phyloP scores from a whole-genome alignment of 441 rosid genomes.

The Jatropha multifida region DNA sequence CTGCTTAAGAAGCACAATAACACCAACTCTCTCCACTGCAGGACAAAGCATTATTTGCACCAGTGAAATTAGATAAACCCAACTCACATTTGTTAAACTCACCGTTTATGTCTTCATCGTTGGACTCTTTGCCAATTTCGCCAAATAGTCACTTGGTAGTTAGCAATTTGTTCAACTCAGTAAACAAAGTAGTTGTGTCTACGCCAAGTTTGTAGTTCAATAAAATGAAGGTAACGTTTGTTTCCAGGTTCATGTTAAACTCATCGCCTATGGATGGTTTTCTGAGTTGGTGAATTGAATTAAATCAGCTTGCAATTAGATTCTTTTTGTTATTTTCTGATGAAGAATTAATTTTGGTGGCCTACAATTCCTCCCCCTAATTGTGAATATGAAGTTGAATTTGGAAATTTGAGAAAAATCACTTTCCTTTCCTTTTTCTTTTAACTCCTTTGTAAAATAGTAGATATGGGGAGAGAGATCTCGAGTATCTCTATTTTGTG shows the following conservation, averaged over 20 bases:
- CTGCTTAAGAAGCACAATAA: too few relatives aligned
- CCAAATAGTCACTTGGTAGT: conserved; percentile 49
- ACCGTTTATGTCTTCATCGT: conserved; percentile 43
- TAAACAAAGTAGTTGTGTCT: conserved; percentile 47
- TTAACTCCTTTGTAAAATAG: conserved; percentile 28
- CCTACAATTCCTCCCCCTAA: conserved; percentile 22
- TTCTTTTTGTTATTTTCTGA: conserved; percentile 6
- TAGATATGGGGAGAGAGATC: conserved; percentile 20
- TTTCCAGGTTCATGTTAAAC: too few relatives aligned
- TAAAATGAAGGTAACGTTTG: conserved; percentile 59
- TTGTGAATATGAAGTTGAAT: conserved; percentile 34
- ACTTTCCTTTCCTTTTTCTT: too few relatives aligned
- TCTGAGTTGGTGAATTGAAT: conserved; percentile 57
- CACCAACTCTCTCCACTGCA: too few relatives aligned
- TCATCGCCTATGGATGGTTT: conserved; percentile 48
- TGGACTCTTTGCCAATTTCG: conserved; percentile 53
- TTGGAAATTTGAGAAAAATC: conserved; percentile 5
- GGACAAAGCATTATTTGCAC: too few relatives aligned
- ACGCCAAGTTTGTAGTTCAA: conserved; percentile 59
- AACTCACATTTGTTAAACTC: too few relatives aligned
- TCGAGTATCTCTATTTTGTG: conserved; percentile 18
- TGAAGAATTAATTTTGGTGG: conserved; percentile 18
- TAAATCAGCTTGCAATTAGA: neutral
- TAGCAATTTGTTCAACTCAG: conserved; percentile 40
- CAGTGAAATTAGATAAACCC: too few relatives aligned